Base-by-base conservation (phyloP, 75 land plant genomes). In the Cupressus sempervirens region DNA sequence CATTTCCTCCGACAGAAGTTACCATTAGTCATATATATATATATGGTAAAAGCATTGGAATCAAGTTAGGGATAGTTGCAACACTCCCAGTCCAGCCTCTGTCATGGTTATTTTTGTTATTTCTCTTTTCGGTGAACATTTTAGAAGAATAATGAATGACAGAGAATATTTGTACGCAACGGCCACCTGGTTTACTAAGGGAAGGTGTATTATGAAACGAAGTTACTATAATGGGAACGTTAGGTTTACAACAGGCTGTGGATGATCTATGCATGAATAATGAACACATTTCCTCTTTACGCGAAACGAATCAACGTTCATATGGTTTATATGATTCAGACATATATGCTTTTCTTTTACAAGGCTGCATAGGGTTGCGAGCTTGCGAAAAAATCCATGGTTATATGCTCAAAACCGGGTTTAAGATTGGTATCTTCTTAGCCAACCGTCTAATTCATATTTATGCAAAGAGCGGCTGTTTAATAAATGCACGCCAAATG, bases 381-480 rank as follows among this genome's bases (percentile, higher is more conserved):
- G 35, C 36, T 82, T 80, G 82, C 7, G 56, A 82, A 41, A 30
- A 48, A 20, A 3, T 85, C n/a, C 86, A 85, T 50, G 52, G 23
- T 4, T 52, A 83, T 15, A 83, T 85, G 34, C n/a, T 83, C 18
- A 30, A 34, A 38, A 83, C 83, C 30, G 85, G 85, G 4, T 85
- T 83, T 18, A 54, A 38, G 84, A 32, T n/a, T 14, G 83, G 83
- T 30, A 74, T 50, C 12, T 81, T 81, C 58, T 40, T 86, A 48
- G 85, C 48, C 14, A 86, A 84, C 76, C 83, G 88, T 20, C 81
- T 85, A n/a, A 48, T 85, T 18, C 58, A 86, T 41, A 87, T 86
- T 14, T 87, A 87, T 85, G 87, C 88, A 0, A 85, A 85, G 54
- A 85, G 80, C 4, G 88, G 88, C 7, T 34, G 36, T 52, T 34